phyloP scores from a whole-genome alignment of 176 grass and related monocot species.

The Bolboschoenus planiculmis region DNA sequence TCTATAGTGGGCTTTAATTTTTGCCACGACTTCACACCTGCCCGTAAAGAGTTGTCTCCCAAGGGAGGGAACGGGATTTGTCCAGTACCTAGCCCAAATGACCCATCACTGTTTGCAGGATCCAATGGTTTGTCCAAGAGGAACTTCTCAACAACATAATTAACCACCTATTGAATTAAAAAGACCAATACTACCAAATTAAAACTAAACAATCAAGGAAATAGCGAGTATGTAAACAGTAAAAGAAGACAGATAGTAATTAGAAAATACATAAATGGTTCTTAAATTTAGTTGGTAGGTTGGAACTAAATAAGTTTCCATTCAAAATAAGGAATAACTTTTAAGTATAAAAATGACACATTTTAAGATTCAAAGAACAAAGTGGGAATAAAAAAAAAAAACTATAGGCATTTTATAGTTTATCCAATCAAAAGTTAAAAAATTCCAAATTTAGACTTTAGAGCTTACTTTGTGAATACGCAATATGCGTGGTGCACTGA shows the following conservation, averaged over 20 bases:
- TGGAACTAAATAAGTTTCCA: background rate
- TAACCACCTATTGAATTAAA: slow-evolving; percentile 53
- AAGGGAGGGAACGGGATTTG: slow-evolving; percentile 39
- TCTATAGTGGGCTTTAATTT: slow-evolving; percentile 68
- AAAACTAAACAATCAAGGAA: background rate
- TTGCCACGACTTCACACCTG: slow-evolving; percentile 63
- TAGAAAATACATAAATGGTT: background rate
- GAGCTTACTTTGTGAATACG: slow-evolving; percentile 90
- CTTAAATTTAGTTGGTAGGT: background rate
- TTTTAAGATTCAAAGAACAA: background rate
- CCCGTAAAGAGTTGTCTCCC: slow-evolving; percentile 54
- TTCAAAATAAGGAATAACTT: background rate
- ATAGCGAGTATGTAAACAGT: background rate
- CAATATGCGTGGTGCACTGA: slow-evolving; percentile 86
- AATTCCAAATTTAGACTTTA: background rate
- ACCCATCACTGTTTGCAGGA: slow-evolving; percentile 47
- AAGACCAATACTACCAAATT: background rate
- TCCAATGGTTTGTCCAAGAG: slow-evolving; percentile 74
- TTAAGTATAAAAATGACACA: background rate
- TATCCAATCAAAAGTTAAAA: background rate
- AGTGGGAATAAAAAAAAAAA: background rate
- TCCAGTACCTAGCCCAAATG: slow-evolving; percentile 49
- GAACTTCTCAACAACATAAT: slow-evolving; percentile 90
- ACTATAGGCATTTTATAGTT: background rate
- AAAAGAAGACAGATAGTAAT: background rate